A percentile compares a stretch with the other conserved stretches of the same genome.
Evolutionary conservation across 1,284 basidiomycete species (phyloP).

Genomic region (Ustilago cynodontis): DNA sequence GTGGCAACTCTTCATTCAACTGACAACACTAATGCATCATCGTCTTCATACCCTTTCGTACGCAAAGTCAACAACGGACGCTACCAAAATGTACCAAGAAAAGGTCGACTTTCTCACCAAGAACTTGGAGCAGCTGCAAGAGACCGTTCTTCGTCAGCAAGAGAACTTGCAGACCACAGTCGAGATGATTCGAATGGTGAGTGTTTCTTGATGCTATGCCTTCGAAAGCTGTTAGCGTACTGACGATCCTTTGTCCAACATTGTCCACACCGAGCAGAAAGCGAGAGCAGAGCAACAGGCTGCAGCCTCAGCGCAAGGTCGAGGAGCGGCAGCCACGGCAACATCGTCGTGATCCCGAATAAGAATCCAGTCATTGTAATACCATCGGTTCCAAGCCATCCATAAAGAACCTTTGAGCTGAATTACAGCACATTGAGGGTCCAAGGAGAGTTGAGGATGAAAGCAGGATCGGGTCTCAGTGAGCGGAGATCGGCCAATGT

Average conservation of each 20-base stretch:
- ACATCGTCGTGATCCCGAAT: constrained; percentile 4
- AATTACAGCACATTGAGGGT: not conserved
- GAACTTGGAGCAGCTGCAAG: constrained; percentile 66
- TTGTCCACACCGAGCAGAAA: constrained; percentile 24
- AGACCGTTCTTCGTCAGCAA: constrained; percentile 66
- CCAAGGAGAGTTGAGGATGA: no score
- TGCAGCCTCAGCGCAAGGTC: constrained; percentile 19
- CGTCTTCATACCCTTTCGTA: not conserved
- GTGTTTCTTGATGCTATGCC: constrained; percentile 12
- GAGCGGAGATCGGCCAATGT: constrained; percentile 4
- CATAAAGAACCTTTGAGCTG: not conserved
- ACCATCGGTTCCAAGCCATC: not conserved
- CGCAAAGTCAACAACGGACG: constrained; percentile 56
- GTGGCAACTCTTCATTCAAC: no score
- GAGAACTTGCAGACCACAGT: constrained; percentile 66
- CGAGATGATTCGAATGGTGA: constrained; percentile 65
- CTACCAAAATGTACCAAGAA: constrained; percentile 61
- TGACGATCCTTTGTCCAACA: not conserved
- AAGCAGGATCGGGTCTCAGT: not conserved
- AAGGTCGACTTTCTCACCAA: constrained; percentile 65
- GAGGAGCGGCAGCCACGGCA: constrained; percentile 19
- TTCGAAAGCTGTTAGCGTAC: not conserved
- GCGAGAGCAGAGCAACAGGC: constrained; percentile 44
- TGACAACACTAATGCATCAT: not conserved
- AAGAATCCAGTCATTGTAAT: not conserved